phyloP scores from a whole-genome alignment of 2,329 filamentous ascomycete genomes.

The Claviceps sp. region DNA sequence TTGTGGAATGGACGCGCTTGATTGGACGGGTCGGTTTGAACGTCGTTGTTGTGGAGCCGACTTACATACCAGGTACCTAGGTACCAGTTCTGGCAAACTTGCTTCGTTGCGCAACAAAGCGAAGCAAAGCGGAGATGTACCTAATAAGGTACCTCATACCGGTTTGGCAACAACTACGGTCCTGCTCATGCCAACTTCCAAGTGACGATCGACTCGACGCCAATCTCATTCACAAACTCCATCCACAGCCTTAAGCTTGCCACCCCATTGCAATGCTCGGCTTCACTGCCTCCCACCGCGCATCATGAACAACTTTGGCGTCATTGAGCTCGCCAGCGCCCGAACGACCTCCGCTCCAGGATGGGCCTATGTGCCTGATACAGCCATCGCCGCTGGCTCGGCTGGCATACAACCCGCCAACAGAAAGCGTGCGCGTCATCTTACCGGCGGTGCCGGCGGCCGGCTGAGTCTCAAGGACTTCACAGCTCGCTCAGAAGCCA shows the following conservation, averaged over 20 bases:
- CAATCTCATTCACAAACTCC: too few relatives aligned
- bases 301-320: slow-evolving; percentile 55
- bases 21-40: slow-evolving; percentile 4
- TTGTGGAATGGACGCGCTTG: slow-evolving; percentile 7
- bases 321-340: slow-evolving; percentile 67
- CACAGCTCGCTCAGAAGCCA: slow-evolving; percentile 69
- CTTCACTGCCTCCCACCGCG: background rate
- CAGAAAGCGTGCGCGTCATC: slow-evolving; percentile 59
- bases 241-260: background rate
- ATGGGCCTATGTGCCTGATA: slow-evolving; percentile 85
- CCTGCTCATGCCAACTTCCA: too few relatives aligned
- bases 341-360: slow-evolving; percentile 63
- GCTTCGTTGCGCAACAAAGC: too few relatives aligned
- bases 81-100: too few relatives aligned
- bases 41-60: too few relatives aligned
- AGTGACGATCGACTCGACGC: too few relatives aligned
- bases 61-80: too few relatives aligned
- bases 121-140: too few relatives aligned
- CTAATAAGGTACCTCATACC: too few relatives aligned
- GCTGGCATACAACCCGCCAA: slow-evolving; percentile 38
- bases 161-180: too few relatives aligned
- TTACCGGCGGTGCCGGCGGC: slow-evolving; percentile 32
- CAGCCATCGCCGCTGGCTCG: slow-evolving; percentile 39
- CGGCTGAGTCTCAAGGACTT: slow-evolving; percentile 46
- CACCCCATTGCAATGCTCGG: background rate